Evolutionary conservation across 73 alveolate genomes (phyloP), one percentile per base, ranked within the genome.

Genomic region (Paramecium sonneborni): DNA sequence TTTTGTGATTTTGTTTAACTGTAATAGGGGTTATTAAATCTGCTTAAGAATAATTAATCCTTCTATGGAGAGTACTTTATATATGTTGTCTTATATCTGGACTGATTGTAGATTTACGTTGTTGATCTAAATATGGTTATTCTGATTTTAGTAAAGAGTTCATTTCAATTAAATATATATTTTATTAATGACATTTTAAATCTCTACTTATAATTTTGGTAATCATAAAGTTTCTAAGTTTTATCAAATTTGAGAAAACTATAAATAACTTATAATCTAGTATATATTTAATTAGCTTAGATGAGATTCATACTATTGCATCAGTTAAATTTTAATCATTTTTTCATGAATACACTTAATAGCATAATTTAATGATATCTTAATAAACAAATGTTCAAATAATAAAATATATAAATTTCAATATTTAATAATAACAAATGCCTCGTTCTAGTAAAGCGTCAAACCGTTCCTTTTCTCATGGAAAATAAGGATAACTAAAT

Each of bases 401-500:
- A 35, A 52, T 52, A 52, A n/a, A 18, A 18, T 18, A 52, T 52
- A 52, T 52, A 18, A 52, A n/a, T 52, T 52, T 18, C 68, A 52
- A 18, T 52, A 18, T 18, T 52, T 18, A n/a, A 52, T 20, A n/a
- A n/a, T n/a, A 52, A 52, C 32, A 52, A n/a, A 62, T 62, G 84
- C 84, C 84, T 62, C 84, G 84, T 26, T 62, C 84, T 23, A 62
- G 84, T 7, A 62, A 62, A 62, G 84, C 24, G 2, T 62, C 86
- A 35, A 72, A 72, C 12, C 55, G 86, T 32, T 72, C 86, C 32
- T 72, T 72, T 35, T 72, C 86, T 4, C 86, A 72, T 72, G 37
- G 86, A 8, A 32, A 38, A 35, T 14, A 72, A 72, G 57, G 57
- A 20, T 23, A 35, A 38, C 32, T 79, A 44, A 79, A 79, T 79